phyloP scores from a whole-genome alignment of 495 filamentous ascomycete genomes.

The Ramalina intermedia region DNA sequence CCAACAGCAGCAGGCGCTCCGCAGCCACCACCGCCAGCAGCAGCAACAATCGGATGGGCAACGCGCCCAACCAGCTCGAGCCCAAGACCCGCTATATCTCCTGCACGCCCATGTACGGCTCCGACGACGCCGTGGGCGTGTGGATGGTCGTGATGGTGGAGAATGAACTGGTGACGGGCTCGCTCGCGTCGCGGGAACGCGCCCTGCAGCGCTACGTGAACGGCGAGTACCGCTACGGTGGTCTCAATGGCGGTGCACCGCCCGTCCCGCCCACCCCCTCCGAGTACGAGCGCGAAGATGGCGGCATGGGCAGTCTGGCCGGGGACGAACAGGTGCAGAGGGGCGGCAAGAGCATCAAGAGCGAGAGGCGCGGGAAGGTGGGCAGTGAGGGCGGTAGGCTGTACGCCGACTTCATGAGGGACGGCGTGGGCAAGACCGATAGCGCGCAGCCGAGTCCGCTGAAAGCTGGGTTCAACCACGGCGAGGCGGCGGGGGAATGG shows the following conservation, averaged over 20 bases:
- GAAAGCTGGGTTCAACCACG: not conserved
- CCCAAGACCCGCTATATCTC: constrained; percentile 42
- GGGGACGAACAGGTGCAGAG: not conserved
- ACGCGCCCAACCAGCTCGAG: constrained; percentile 16
- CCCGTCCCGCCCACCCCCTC: constrained; percentile 6
- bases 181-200: constrained; percentile 2
- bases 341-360: not conserved
- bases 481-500: not conserved
- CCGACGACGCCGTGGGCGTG: constrained; percentile 42
- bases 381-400: constrained; percentile 2
- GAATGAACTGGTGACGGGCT: constrained; percentile 19
- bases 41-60: not conserved
- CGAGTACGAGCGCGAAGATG: constrained; percentile 7
- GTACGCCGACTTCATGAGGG: constrained; percentile 13
- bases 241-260: not conserved
- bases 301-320: not conserved
- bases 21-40: not conserved
- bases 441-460: not conserved
- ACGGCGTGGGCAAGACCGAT: not conserved
- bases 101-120: constrained; percentile 44
- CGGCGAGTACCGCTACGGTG: not conserved
- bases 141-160: constrained; percentile 55
- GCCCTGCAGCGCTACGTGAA: not conserved
- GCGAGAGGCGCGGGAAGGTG: not conserved
- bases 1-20: not conserved